Percentiles rank a stretch among this genome's conserved stretches.
phyloP scores from a whole-genome alignment of 2,329 filamentous ascomycete genomes.

The Trichoderma citrinoviride region DNA sequence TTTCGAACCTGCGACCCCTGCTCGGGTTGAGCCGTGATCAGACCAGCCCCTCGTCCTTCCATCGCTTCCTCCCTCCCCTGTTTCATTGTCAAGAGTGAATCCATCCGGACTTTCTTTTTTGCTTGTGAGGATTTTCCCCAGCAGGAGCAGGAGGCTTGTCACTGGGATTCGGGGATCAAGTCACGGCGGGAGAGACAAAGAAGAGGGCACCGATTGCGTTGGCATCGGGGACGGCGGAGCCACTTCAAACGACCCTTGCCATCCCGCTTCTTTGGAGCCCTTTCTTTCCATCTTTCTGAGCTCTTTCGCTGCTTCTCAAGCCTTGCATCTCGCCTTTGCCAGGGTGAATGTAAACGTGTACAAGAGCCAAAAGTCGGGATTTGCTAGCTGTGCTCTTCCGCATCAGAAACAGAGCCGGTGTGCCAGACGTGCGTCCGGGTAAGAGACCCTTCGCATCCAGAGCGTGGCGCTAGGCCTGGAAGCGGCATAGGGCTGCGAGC shows the following conservation, averaged over 20 bases:
- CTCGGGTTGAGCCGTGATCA: constrained; percentile 12
- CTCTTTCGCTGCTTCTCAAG: background rate
- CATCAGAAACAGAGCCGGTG: background rate
- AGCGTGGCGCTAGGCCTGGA: constrained; percentile 12
- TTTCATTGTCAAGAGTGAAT: background rate
- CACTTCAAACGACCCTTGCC: constrained; percentile 1
- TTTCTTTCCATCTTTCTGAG: background rate
- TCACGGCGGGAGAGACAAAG: too few relatives aligned
- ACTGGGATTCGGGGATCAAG: background rate
- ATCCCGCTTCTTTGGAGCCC: constrained; percentile 1
- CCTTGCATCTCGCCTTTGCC: background rate
- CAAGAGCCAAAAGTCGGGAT: background rate
- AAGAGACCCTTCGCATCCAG: constrained; percentile 12
- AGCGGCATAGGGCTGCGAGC: background rate
- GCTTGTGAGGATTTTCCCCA: background rate
- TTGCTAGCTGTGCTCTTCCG: background rate
- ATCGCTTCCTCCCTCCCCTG: background rate
- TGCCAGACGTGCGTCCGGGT: constrained; percentile 13
- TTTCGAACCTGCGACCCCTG: background rate
- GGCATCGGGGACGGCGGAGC: constrained; percentile 1
- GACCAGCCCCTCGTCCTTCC: background rate
- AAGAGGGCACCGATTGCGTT: background rate
- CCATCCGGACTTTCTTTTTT: background rate
- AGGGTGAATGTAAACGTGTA: too few relatives aligned
- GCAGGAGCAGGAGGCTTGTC: background rate